Evolutionary conservation across 495 filamentous ascomycete genomes (phyloP).

Genomic region (Podospora appendiculata): DNA sequence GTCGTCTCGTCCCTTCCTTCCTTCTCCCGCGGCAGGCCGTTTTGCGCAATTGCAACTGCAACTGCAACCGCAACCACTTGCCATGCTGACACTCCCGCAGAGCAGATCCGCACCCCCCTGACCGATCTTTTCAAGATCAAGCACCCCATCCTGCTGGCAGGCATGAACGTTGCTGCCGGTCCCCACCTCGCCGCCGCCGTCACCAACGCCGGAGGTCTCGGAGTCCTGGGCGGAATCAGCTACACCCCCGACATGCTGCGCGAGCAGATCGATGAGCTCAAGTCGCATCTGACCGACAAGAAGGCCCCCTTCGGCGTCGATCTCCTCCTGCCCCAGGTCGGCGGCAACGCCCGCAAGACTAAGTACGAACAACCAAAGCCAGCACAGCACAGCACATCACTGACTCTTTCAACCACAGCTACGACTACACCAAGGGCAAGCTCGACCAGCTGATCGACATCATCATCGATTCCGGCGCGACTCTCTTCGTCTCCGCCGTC

Average conservation of each 20-base stretch:
- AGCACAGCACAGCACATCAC: not conserved
- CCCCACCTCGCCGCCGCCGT: constrained; percentile 96
- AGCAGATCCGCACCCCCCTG: constrained; percentile 77
- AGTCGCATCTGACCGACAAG: constrained; percentile 83
- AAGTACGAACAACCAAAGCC: constrained; percentile 52
- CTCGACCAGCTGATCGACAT: constrained; percentile 84
- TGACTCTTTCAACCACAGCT: constrained; percentile 46
- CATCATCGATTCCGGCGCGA: constrained; percentile 83
- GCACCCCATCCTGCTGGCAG: constrained; percentile 89
- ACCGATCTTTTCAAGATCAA: constrained; percentile 97
- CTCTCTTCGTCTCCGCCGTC: constrained; percentile 93
- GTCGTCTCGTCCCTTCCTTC: constrained; percentile 18
- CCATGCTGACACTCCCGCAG: constrained; percentile 31
- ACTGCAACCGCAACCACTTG: not conserved
- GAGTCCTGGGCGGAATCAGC: constrained; percentile 92
- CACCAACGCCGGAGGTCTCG: constrained; percentile 92
- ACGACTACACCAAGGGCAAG: constrained; percentile 99
- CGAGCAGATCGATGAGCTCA: constrained; percentile 91
- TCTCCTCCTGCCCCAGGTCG: constrained; percentile 88
- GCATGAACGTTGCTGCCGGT: constrained; percentile 98
- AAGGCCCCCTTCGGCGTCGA: constrained; percentile 98
- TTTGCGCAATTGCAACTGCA: not conserved
- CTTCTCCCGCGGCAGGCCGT: too few relatives aligned
- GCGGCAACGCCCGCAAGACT: constrained; percentile 86
- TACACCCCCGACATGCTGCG: constrained; percentile 96